Base-by-base conservation (phyloP, 495 filamentous ascomycete genomes). In the Tuber borchii region DNA sequence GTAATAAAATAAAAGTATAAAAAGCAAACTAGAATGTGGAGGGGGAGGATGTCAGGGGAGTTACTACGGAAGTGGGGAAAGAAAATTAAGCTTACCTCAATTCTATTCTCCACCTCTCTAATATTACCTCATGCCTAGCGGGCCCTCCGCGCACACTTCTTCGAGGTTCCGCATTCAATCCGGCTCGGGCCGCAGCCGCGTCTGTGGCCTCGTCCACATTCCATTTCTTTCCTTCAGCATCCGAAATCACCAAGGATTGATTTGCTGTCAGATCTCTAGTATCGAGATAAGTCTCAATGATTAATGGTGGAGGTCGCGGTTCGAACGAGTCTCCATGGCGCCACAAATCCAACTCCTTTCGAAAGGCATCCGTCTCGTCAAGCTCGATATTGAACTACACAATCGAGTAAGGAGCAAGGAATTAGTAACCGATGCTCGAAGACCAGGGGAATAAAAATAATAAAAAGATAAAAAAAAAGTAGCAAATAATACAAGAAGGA, bases 241-340 rank as follows among this genome's bases (percentile, higher is more conserved):
- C 95, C 48, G 94, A 85, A 73, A 94, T 87, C 26, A 97, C 93
- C 73, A 99, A 85, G 77, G 90, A 95, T 85, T 98, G 94, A 78
- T 90, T 97, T 79, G 89, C 90, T 19, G 91, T 93, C 71, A 98
- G 88, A 51, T 89, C 90, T 71, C 90, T 90, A 39, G 91, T 89
- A 84, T 97, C 94, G 43, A 99, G 85, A 81, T 91, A 97, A 42
- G 92, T 92, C 85, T 99, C 95, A 83, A 99, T 91, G 74, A 95
- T 88, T 83, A 99, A 85, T 31, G 93, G 92, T 61, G 93, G 93
- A 34, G 95, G 95, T 73, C 90, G 90, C 78, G 91, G 90, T 40
- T 91, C 89, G 69, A 91, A 88, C 70, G 91, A 88, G 85, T 95
- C 93, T 75, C 90, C 92, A 44, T 84, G 87, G 84, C 88, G 91